Base-by-base conservation (phyloP, 1,139 yeast genomes). In the Blastobotrys apis region DNA sequence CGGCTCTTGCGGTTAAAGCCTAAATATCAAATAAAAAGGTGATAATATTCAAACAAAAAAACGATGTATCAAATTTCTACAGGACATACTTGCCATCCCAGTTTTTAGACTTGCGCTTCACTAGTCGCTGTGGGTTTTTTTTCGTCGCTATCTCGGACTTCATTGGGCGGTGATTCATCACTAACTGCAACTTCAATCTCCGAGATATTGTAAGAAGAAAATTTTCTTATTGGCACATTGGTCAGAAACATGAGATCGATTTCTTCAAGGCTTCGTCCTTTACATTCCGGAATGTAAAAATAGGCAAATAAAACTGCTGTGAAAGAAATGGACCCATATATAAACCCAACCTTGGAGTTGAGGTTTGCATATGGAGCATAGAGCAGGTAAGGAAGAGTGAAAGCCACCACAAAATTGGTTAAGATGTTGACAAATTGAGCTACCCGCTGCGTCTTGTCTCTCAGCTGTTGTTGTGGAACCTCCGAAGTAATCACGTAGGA, bases 301-400 rank as follows among this genome's bases (percentile, higher is more conserved):
- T 5, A 21, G 9, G 35, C 40, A 37, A 29, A 41, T 19, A 21
- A 37, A 10, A 20, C 25, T 29, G 36, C 17, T 20, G 19, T 29
- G 19, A 16, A 21, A 5, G 27, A 29, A 9, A 35, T 5, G 3
- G 43, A 30, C 6, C 39, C 45, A 20, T 39, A 43, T 13, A 43
- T 34, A 26, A 42, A 44, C 16, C 47, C 47, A 12, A 44, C 47
- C 30, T 43, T 42, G 19, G 46, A 41, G 25, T 38, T 40, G 4
- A 44, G 43, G 21, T 44, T 31, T 2, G 47, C 47, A 31, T 44
- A 44, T 5, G 47, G 47, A 15, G 44, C 47, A 41, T 43, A 40
- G 27, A 43, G 29, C 23, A 43, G 39, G 25, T 43, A 43, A 3
- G 47, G 47, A 8, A 43, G 22, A 5, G 47, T 43, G 32, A 43